phyloP scores from a whole-genome alignment of 2,329 filamentous ascomycete species.

The Lachnellula cervina region DNA sequence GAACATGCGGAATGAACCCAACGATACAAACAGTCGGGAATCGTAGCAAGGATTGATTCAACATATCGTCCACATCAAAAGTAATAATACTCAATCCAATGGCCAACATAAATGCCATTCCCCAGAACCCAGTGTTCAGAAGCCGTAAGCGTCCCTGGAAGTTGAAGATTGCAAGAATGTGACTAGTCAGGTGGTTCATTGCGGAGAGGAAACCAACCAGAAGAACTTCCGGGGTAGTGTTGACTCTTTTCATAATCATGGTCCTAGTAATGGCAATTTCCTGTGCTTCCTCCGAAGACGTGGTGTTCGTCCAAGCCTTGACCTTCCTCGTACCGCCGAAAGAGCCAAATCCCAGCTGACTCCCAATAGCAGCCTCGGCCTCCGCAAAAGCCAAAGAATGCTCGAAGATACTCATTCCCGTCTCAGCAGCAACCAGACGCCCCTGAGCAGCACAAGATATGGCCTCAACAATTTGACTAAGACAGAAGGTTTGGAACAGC shows the following conservation, averaged over 20 bases:
- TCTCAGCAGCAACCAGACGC: slow-evolving; percentile 73
- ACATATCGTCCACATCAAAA: slow-evolving; percentile 56
- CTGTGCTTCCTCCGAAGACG: slow-evolving; percentile 27
- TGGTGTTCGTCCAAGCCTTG: slow-evolving; percentile 16
- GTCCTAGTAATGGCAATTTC: slow-evolving; percentile 52
- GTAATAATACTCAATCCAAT: slow-evolving; percentile 71
- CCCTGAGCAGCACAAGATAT: slow-evolving; percentile 85
- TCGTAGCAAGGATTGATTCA: slow-evolving; percentile 64
- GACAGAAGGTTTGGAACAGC: slow-evolving; percentile 62
- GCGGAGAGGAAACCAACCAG: slow-evolving; percentile 83
- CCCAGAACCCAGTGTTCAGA: slow-evolving; percentile 84
- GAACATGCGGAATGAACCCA: slow-evolving; percentile 89
- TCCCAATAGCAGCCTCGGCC: slow-evolving; percentile 81
- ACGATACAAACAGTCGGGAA: slow-evolving; percentile 95
- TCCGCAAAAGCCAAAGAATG: slow-evolving; percentile 95
- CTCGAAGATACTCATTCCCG: slow-evolving; percentile 94
- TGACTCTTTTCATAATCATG: slow-evolving; percentile 73
- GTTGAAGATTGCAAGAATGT: slow-evolving; percentile 74
- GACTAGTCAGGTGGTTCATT: slow-evolving; percentile 83
- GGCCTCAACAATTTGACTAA: slow-evolving; percentile 85
- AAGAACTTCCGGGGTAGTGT: slow-evolving; percentile 84
- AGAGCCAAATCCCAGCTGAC: slow-evolving; percentile 68
- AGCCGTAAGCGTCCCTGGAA: slow-evolving; percentile 77
- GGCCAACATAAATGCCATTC: slow-evolving; percentile 79
- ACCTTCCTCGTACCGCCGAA: slow-evolving; percentile 30